Conservation (phyloP, 73 alveolate genomes). For the Paramecium octaurelia region DNA sequence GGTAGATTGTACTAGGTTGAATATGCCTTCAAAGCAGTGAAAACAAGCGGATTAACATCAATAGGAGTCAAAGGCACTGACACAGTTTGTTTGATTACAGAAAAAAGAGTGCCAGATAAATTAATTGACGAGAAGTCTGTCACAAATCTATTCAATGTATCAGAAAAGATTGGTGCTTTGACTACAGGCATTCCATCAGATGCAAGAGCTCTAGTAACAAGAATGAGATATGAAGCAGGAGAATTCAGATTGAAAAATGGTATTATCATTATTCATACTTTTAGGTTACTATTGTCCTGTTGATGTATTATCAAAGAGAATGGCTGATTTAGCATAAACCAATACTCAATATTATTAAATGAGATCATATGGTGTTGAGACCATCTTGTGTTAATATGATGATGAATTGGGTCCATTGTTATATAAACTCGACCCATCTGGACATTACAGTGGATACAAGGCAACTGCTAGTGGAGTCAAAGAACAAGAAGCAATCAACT, state of each 20-base stretch:
- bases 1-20: slow-evolving; percentile 94
- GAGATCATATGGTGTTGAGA: slow-evolving; percentile 87
- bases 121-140: slow-evolving; percentile 92
- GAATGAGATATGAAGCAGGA: slow-evolving; percentile 89
- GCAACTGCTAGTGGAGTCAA: slow-evolving; percentile 90
- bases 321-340: slow-evolving; percentile 82
- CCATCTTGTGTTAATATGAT: slow-evolving; percentile 85
- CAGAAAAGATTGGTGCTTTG: slow-evolving; percentile 85
- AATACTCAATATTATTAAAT: slow-evolving; percentile 86
- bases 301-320: slow-evolving; percentile 86
- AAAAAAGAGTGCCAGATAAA: slow-evolving; percentile 85
- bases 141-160: slow-evolving; percentile 82
- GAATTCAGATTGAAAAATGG: slow-evolving; percentile 89
- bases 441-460: slow-evolving; percentile 87
- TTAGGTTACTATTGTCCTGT: slow-evolving; percentile 86
- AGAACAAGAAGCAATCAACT: slow-evolving; percentile 94
- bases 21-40: slow-evolving; percentile 95
- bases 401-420: slow-evolving; percentile 95
- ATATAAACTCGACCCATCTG: slow-evolving; percentile 95
- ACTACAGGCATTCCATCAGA: slow-evolving; percentile 89
- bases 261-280: not conserved
- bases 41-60: slow-evolving; percentile 88
- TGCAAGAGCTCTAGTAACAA: slow-evolving; percentile 79
- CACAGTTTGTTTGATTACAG: slow-evolving; percentile 79
- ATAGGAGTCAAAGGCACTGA: slow-evolving; percentile 94